Conservation (phyloP, 1,284 basidiomycete genomes). For the Cystobasidium sp. region DNA sequence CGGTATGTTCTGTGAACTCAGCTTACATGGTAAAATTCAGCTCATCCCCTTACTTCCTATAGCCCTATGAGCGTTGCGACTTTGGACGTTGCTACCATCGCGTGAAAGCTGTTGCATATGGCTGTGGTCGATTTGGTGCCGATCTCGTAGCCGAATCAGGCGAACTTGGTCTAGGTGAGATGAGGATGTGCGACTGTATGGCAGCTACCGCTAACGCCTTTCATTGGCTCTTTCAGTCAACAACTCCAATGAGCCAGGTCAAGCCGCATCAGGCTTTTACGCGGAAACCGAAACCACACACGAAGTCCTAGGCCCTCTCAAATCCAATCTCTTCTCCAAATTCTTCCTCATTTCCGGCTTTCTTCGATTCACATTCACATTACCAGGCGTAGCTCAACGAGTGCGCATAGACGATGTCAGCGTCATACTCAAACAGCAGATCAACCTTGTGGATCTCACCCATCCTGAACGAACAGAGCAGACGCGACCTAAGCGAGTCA, state of each 20-base stretch:
- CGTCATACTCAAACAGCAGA: conserved; percentile 36
- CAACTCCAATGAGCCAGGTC: conserved; percentile 38
- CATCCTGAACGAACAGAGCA: conserved; percentile 32
- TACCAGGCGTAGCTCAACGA: conserved; percentile 31
- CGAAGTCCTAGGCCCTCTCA: conserved; percentile 40
- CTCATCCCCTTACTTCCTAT: background rate
- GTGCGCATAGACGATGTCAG: conserved; percentile 40
- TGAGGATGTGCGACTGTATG: background rate
- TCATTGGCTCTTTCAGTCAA: conserved; percentile 17
- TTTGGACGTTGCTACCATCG: conserved; percentile 39
- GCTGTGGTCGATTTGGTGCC: conserved; percentile 24
- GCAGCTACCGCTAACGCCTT: background rate
- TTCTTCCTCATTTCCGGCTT: conserved; percentile 38
- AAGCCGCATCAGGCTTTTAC: conserved; percentile 39
- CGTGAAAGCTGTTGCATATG: conserved; percentile 33
- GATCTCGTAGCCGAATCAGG: conserved; percentile 39
- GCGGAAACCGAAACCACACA: conserved; percentile 38
- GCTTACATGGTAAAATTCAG: background rate
- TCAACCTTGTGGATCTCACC: conserved; percentile 17
- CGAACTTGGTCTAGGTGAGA: conserved; percentile 39
- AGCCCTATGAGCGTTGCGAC: conserved; percentile 42
- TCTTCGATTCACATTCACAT: conserved; percentile 27
- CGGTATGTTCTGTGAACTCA: conserved; percentile 15
- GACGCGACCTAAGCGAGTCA: conserved; percentile 28
- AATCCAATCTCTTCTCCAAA: conserved; percentile 36